phyloP scores from a whole-genome alignment of 768 basidiomycete species.

The Trametes gibbosa region DNA sequence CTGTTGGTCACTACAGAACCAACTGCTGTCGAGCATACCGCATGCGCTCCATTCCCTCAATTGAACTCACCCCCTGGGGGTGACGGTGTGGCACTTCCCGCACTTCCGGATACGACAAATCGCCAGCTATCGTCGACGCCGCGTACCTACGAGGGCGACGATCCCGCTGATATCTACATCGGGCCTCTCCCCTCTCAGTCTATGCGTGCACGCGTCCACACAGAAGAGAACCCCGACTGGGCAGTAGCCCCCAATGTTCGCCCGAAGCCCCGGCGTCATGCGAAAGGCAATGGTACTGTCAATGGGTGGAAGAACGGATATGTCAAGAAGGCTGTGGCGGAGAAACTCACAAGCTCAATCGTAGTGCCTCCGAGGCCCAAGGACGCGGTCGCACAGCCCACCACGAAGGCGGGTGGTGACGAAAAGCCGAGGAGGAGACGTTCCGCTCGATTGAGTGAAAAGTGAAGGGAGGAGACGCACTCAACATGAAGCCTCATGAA shows the following conservation, averaged over 20 bases:
- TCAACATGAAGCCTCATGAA: neutral
- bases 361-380: neutral
- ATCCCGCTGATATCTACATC: neutral
- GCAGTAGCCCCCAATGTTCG: conserved; percentile 1
- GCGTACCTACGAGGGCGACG: neutral
- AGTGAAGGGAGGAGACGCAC: neutral
- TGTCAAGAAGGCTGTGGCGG: too few relatives aligned
- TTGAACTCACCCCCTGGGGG: too few relatives aligned
- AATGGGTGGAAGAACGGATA: too few relatives aligned
- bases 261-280: neutral
- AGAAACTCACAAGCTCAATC: too few relatives aligned
- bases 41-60: too few relatives aligned
- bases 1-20: neutral
- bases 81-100: too few relatives aligned
- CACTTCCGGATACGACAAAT: neutral
- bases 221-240: conserved; percentile 9
- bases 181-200: neutral
- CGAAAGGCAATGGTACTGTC: too few relatives aligned
- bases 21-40: too few relatives aligned
- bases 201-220: neutral
- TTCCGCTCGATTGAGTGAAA: neutral
- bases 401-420: neutral
- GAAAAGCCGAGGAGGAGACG: neutral
- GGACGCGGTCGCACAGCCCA: neutral
- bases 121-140: neutral